Conservation (phyloP, 1,139 yeast species). For the Geotrichum restrictum region DNA sequence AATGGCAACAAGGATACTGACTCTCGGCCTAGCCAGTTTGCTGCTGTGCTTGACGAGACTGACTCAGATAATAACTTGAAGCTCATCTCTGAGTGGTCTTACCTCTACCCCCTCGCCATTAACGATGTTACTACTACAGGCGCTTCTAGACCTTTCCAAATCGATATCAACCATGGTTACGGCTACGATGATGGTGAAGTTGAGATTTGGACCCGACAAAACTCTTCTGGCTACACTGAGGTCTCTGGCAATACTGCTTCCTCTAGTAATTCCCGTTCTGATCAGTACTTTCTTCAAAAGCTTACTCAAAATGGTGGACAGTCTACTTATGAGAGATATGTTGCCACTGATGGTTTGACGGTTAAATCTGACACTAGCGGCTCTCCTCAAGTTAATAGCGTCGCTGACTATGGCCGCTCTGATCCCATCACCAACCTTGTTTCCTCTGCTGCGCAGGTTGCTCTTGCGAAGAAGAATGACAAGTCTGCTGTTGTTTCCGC, state of each 20-base stretch:
- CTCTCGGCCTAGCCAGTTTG: constrained; percentile 12
- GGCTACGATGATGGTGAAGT: constrained; percentile 15
- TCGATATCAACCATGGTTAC: constrained; percentile 18
- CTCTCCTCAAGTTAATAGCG: constrained; percentile 7
- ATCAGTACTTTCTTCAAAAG: constrained; percentile 19
- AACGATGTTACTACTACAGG: constrained; percentile 9
- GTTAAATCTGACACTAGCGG: constrained; percentile 15
- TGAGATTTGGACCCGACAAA: constrained; percentile 22
- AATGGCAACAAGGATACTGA: constrained; percentile 9
- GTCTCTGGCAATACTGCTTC: constrained; percentile 4
- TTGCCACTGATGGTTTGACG: constrained; percentile 7
- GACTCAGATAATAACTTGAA: constrained; percentile 15
- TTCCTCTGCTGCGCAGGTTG: constrained; percentile 17
- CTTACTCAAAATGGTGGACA: constrained; percentile 4
- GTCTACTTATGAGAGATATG: constrained; percentile 16
- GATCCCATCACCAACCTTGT: constrained; percentile 20
- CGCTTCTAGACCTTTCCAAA: constrained; percentile 4
- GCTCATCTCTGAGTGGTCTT: constrained; percentile 16
- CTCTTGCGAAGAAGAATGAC: not conserved
- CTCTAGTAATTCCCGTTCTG: constrained; percentile 11
- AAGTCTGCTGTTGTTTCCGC: constrained; percentile 8
- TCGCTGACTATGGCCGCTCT: constrained; percentile 12
- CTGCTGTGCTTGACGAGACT: constrained; percentile 14
- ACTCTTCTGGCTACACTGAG: constrained; percentile 13
- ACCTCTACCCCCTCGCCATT: constrained; percentile 21